Percentiles rank a stretch among this genome's conserved stretches.
Conservation (phyloP, 306 rosid genomes). For the Sicyos baderoa region DNA sequence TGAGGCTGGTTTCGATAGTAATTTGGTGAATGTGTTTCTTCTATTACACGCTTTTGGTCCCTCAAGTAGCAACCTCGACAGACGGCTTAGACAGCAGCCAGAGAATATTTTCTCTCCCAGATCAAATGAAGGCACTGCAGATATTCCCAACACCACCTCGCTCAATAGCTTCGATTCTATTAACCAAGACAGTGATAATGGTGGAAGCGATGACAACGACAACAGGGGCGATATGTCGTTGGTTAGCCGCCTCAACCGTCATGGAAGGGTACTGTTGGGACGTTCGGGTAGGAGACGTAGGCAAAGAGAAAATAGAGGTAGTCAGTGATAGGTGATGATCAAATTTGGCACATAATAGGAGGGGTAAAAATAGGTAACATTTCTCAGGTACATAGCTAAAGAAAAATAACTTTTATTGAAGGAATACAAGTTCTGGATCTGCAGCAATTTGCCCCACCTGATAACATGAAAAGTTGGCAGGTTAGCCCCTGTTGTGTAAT, state of each 20-base stretch:
- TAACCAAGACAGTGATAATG: constrained; percentile 39
- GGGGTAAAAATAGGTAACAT: constrained; percentile 49
- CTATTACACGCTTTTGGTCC: constrained; percentile 76
- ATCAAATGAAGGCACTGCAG: constrained; percentile 30
- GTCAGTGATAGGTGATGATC: constrained; percentile 20
- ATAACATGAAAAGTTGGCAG: constrained; percentile 6
- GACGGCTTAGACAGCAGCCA: constrained; percentile 53
- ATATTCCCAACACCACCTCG: constrained; percentile 31
- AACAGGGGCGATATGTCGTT: constrained; percentile 49
- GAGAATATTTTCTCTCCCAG: constrained; percentile 36
- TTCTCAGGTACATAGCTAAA: constrained; percentile 33
- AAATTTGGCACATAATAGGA: constrained; percentile 22
- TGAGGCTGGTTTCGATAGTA: constrained; percentile 60
- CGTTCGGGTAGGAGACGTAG: constrained; percentile 80
- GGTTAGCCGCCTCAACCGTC: constrained; percentile 64
- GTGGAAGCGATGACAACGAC: constrained; percentile 23
- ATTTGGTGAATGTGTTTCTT: constrained; percentile 71
- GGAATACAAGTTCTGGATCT: constrained; percentile 2
- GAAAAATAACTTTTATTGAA: constrained; percentile 14
- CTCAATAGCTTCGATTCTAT: constrained; percentile 39
- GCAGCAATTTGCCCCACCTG: not conserved
- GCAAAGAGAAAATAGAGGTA: constrained; percentile 44
- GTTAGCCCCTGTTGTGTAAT: constrained; percentile 15
- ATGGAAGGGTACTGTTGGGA: constrained; percentile 51
- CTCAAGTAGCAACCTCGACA: constrained; percentile 42